Evolutionary conservation across 345 rosid genomes (phyloP), one percentile per base, ranked within the genome.

Genomic region (Eucalyptus regnans): DNA sequence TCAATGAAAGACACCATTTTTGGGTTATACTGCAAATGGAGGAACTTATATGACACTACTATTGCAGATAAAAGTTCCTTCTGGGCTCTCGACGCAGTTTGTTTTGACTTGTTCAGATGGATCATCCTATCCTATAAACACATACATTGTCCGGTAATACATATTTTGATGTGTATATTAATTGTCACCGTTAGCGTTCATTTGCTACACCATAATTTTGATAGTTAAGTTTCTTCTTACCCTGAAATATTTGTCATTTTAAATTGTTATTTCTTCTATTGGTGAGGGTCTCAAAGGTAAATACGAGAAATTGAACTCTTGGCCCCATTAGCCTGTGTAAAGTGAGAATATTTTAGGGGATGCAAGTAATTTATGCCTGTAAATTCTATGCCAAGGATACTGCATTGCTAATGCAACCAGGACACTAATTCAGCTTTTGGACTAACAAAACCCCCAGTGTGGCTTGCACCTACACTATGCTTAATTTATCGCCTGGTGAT

Each of bases 31-130:
- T 76, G 41, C 44, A 76, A 76, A 44, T 41, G 43, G 48, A 76
- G 83, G 48, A 76, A 76, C 46, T 76, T 37, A 76, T 76, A 76
- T 20, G 83, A 41, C 83, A 33, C n/a, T n/a, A 51, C 54, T 49
- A 71, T 88, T 90, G 92, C 97, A 97, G 99, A 95, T 96, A 58
- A 96, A 94, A 94, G 94, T 97, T 91, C 99, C 99, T 52, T 91
- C 94, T 91, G 99, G 98, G 90, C 71, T 88, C 60, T 96, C 98
- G 76, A 92, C 93, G 66, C 99, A 97, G 89, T 95, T 96, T 92
- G 97, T 97, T 90, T 92, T 96, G 50, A 93, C 96, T 88, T 92
- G 95, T 92, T 94, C 94, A 52, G 94, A 93, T 93, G 99, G 98
- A 89, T 95, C 97, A 86, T 96, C 94, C 87, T 92, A 84, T 94